Evolutionary conservation across 148 eudicot genomes (phyloP).

Genomic region (Spergularia bocconei): DNA sequence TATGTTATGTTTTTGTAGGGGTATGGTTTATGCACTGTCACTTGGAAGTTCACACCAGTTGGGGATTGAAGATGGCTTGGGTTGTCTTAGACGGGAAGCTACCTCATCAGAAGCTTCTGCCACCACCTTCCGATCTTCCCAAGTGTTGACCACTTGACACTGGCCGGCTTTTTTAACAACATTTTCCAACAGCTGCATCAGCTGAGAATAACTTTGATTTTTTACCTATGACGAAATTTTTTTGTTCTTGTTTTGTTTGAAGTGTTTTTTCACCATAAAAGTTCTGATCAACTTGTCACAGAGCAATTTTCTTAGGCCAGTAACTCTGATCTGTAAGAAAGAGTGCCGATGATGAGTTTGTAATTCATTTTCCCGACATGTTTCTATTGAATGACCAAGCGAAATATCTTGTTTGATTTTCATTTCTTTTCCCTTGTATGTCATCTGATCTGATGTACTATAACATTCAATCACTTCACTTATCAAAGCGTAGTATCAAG

Average conservation of each 20-base stretch:
- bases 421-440: too few relatives aligned
- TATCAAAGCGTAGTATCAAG: too few relatives aligned
- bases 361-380: neutral
- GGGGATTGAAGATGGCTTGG: conserved; percentile 88
- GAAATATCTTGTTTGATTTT: neutral
- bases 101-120: conserved; percentile 50
- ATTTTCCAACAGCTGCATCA: neutral
- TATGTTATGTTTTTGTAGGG: conserved; percentile 23
- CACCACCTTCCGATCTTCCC: conserved; percentile 73
- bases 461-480: too few relatives aligned
- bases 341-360: neutral
- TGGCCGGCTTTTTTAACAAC: neutral
- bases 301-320: neutral
- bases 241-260: neutral
- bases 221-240: neutral
- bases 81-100: conserved; percentile 50
- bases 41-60: conserved; percentile 66
- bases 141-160: conserved; percentile 36
- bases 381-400: conserved; percentile 5
- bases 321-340: neutral
- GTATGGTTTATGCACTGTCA: conserved; percentile 82
- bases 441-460: too few relatives aligned
- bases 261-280: too few relatives aligned
- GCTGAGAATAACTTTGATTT: conserved; percentile 10
- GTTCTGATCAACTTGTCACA: neutral